Evolutionary conservation across 164 flowering plant genomes (phyloP), one percentile per base, ranked within the genome.

Genomic region (Berberis vulgaris): DNA sequence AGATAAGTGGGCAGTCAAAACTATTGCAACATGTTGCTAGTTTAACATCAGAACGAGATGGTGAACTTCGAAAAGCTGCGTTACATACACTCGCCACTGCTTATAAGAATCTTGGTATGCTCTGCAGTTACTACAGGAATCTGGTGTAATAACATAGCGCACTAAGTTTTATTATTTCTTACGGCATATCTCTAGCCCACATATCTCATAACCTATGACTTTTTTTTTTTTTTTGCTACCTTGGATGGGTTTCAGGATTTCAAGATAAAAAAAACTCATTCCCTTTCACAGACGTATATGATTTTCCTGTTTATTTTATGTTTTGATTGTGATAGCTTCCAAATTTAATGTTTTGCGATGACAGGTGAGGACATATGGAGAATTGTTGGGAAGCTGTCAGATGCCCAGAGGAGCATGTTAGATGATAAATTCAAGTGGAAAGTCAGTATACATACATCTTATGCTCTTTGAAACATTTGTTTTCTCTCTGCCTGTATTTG

Each of bases 341-440:
- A 26, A 26, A 26, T 26, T 26, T 26, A 26, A 49, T 9, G 54
- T 60, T 49, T 55, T 42, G 41, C 26, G n/a, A 63, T 54, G 55
- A 41, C 57, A 94, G 99, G 99, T 70, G 99, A 95, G 67, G 99
- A 91, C 68, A 79, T 95, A 49, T 95, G 99, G 99, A 87, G 79
- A 74, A 89, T 81, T 80, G 92, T 95, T 49, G 97, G 99, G 63
- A 95, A 91, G 82, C 68, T 95, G 55, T 84, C 96, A 13, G 99
- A 95, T 79, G 96, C 97, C 64, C 99, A 95, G 69, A 86, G 77
- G 81, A 91, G 97, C 80, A 95, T 95, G 99, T 72, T 95, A 65
- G 99, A 91, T 84, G 99, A 95, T 69, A 84, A 89, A 77, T 95
- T 95, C 72, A 95, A 91, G 71, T 89, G 96, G 96, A 95, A 95